These are phyloP conservation scores for Penicillium tannophilum DNA, from an alignment of 495 filamentous ascomycete species.

Conservation along the genomic window DNA sequence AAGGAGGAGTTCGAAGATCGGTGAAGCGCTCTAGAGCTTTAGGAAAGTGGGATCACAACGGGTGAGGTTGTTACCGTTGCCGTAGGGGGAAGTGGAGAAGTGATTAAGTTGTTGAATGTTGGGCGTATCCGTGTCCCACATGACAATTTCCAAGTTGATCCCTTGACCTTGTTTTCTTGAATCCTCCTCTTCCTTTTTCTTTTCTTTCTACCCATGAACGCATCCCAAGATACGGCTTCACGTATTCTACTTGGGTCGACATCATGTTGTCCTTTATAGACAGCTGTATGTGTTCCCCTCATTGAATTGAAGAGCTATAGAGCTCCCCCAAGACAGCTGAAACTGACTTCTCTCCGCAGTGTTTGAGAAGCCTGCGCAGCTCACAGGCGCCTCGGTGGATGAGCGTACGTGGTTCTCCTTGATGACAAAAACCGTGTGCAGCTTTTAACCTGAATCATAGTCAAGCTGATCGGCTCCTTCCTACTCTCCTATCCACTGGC, in stretches of 20 bases:
- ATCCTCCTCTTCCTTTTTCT: conserved; percentile 46
- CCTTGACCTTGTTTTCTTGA: conserved; percentile 8
- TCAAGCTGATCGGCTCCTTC: conserved; percentile 92
- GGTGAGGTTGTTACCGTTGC: conserved; percentile 11
- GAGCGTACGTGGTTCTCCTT: conserved; percentile 63
- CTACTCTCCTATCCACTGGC: conserved; percentile 92
- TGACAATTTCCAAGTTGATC: conserved; percentile 25
- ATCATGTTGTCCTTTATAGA: conserved; percentile 89
- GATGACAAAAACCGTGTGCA: not conserved
- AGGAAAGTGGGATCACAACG: conserved; percentile 1
- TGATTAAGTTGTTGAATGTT: conserved; percentile 28
- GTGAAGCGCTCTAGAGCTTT: not conserved
- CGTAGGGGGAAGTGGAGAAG: conserved; percentile 25
- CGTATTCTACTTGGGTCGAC: conserved; percentile 24
- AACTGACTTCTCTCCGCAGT: conserved; percentile 52
- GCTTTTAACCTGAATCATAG: conserved; percentile 47
- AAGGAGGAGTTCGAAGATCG: conserved; percentile 3
- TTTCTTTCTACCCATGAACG: conserved; percentile 62
- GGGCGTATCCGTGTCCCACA: conserved; percentile 31
- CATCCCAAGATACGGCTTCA: conserved; percentile 19
- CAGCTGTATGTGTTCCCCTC: conserved; percentile 56
- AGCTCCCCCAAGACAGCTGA: conserved; percentile 13
- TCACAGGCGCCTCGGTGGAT: conserved; percentile 78
- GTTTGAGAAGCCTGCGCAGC: conserved; percentile 64
- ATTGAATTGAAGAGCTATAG: conserved; percentile 11